Evolutionary conservation across 495 filamentous ascomycete species (phyloP).

Genomic region (Parachaetomium inaequale): DNA sequence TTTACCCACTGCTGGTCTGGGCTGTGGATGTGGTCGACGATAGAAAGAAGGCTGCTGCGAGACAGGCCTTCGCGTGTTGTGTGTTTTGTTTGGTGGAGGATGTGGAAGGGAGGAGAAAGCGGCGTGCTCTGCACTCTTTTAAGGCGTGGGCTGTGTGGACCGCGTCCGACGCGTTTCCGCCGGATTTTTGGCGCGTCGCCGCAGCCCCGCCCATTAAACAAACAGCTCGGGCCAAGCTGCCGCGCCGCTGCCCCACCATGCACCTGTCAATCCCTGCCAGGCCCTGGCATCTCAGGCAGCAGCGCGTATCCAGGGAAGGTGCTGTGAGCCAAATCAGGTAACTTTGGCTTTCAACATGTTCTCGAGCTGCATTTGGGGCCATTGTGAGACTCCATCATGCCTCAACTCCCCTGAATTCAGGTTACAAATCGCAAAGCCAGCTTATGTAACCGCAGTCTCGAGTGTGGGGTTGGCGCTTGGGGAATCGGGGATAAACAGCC

Average conservation of each 20-base stretch:
- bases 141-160: constrained; percentile 20
- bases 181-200: constrained; percentile 21
- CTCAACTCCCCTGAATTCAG: too few species aligned
- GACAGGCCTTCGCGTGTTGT: constrained; percentile 2
- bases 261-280: background rate
- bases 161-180: constrained; percentile 20
- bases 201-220: constrained; percentile 25
- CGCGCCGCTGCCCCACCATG: constrained; percentile 5
- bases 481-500: background rate
- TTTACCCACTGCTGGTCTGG: background rate
- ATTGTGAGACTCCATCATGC: too few species aligned
- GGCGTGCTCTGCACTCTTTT: constrained; percentile 17
- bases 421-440: background rate
- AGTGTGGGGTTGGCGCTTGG: background rate
- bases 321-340: background rate
- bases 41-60: background rate
- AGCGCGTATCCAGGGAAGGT: background rate
- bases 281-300: constrained; percentile 6
- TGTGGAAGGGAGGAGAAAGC: constrained; percentile 18
- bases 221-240: constrained; percentile 11
- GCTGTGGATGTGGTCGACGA: background rate
- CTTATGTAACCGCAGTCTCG: background rate
- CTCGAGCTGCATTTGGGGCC: background rate
- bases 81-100: constrained; percentile 14
- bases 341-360: background rate